These are phyloP conservation scores for Xylaria sp. DNA, from an alignment of 2,329 filamentous ascomycete species.

Conservation along the genomic window DNA sequence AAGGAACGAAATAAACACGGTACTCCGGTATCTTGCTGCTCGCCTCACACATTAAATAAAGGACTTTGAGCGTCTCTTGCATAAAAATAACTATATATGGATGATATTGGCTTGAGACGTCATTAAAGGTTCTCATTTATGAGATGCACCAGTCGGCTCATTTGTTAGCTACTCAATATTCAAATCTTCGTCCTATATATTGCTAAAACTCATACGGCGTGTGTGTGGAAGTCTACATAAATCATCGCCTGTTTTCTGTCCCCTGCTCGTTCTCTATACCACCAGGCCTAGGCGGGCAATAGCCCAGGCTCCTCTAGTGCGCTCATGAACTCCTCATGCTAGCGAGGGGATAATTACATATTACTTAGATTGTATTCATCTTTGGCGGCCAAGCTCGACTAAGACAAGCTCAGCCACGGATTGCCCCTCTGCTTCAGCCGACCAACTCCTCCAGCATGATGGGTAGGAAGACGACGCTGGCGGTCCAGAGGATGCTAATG, in stretches of 20 bases:
- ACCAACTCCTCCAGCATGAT: slow-evolving; percentile 73
- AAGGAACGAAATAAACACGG: no score
- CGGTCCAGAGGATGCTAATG: slow-evolving; percentile 76
- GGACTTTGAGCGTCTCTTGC: no score
- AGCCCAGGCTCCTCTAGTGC: no score
- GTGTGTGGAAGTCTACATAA: slow-evolving; percentile 1
- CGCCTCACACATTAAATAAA: no score
- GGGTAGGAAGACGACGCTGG: slow-evolving; percentile 81
- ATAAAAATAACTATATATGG: no score
- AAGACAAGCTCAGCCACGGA: no score
- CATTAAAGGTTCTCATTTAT: neutral
- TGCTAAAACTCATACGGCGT: neutral
- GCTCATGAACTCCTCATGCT: neutral
- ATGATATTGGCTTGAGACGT: no score
- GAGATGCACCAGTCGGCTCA: neutral
- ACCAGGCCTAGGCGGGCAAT: no score
- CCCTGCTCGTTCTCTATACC: neutral
- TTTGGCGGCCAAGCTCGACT: no score
- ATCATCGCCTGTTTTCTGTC: neutral
- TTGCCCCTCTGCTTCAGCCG: slow-evolving; percentile 26
- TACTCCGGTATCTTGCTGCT: no score
- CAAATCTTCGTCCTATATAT: no score
- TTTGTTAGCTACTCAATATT: no score
- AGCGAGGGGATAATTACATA: neutral
- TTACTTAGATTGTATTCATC: neutral